Evolutionary conservation across 257 asterid species (phyloP).

Genomic region (Solanum megistacrolobum): DNA sequence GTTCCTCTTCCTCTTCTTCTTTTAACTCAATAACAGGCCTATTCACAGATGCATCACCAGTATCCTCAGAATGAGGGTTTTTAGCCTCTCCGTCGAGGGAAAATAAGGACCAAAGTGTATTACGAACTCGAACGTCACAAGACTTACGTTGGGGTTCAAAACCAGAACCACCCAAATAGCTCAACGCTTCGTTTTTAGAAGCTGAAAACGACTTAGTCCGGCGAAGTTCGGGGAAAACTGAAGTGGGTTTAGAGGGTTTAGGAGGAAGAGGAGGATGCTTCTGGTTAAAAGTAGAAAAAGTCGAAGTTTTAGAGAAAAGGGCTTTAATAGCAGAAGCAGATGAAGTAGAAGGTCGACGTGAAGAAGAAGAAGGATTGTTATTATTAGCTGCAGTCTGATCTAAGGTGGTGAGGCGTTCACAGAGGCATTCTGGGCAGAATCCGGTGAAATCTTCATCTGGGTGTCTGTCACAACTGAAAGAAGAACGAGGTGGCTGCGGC

Average conservation of each 20-base stretch:
- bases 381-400: constrained; percentile 52
- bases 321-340: constrained; percentile 66
- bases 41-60: constrained; percentile 2
- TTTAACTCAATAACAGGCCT: constrained; percentile 18
- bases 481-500: constrained; percentile 84
- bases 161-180: constrained; percentile 18
- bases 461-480: constrained; percentile 85
- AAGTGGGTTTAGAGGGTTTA: constrained; percentile 30
- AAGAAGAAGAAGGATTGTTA: constrained; percentile 31
- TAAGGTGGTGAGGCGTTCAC: constrained; percentile 73
- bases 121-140: constrained; percentile 75
- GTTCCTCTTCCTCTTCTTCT: neutral
- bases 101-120: constrained; percentile 53
- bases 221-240: constrained; percentile 66
- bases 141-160: constrained; percentile 86
- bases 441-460: constrained; percentile 74
- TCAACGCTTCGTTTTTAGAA: constrained; percentile 67
- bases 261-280: constrained; percentile 18
- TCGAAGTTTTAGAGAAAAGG: constrained; percentile 32
- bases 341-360: constrained; percentile 7
- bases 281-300: neutral
- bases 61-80: constrained; percentile 2
- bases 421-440: constrained; percentile 85
- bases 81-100: constrained; percentile 37
- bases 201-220: constrained; percentile 83